Evolutionary conservation across 2,329 filamentous ascomycete species (phyloP), one percentile per base, ranked within the genome.

Genomic region (Sporothrix mexicana): DNA sequence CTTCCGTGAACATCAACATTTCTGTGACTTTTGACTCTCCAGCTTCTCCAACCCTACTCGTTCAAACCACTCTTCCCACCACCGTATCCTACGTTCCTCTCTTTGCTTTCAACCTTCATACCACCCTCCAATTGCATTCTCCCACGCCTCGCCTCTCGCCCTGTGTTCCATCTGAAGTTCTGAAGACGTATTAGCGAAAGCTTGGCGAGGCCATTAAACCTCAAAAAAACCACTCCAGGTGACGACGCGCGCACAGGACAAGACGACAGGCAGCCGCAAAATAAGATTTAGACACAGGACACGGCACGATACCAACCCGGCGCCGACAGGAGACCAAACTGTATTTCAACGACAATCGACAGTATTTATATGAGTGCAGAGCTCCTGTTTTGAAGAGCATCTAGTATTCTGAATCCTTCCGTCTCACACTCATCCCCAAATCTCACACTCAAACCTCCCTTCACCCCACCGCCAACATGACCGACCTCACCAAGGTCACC

Each of bases 401-500:
- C 41, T 47, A 13, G 25, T 8, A 41, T 41, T 8, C 13, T 59
- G 4, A 45, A 41, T 5, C 12, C 12, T 17, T 9, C 36, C 12
- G 17, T 23, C n/a, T 17, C 36, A 23, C 10, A 12, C 45, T 12
- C 45, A 13, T 3, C 43, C 43, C 7, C 30, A 36, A 1, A 36
- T 36, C 3, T 36, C 30, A 36, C 30, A 2, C 2, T 23, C 23
- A 51, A 13, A 15, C n/a, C n/a, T 15, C 10, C 36, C 51, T 17
- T n/a, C 64, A 36, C 13, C 20, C 30, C 30, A 36, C 30, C 30
- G 30, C 30, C 30, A 36, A 36, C 30, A 69, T 72, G 64, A 13
- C 30, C 17, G 69, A 72, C 30, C 62, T 71, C 47, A 13, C 62
- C 45, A 70, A 57, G n/a, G 23, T 73, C 61, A 74, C 73, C 12